phyloP scores from a whole-genome alignment of 169 alveolate genomes.

The Eimeria zaria region DNA sequence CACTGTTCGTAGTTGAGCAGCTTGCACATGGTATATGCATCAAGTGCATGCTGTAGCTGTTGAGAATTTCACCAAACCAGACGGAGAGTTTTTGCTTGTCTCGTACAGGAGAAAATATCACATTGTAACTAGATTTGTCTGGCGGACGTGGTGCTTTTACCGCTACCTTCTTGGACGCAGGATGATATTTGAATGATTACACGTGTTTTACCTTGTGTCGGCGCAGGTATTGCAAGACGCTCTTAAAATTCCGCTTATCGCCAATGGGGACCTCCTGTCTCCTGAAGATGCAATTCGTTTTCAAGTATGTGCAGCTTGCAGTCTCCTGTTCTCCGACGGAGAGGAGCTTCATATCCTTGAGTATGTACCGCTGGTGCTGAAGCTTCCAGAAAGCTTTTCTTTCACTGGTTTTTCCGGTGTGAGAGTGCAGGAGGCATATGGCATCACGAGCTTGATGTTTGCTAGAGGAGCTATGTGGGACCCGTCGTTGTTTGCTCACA shows the following conservation, averaged over 20 bases:
- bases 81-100: neutral
- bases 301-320: slow-evolving; percentile 65
- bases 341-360: neutral
- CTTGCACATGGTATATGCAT: neutral
- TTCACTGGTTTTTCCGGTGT: neutral
- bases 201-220: neutral
- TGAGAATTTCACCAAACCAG: neutral
- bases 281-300: slow-evolving; percentile 71
- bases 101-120: neutral
- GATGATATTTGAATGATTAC: neutral
- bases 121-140: neutral
- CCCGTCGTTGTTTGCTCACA: slow-evolving; percentile 73
- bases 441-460: slow-evolving; percentile 80
- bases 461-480: slow-evolving; percentile 87
- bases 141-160: neutral
- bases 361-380: neutral
- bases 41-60: neutral
- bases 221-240: slow-evolving; percentile 53
- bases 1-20: neutral
- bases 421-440: slow-evolving; percentile 67
- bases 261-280: slow-evolving; percentile 83
- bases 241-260: slow-evolving; percentile 78
- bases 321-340: neutral
- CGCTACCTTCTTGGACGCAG: neutral
- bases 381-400: neutral